Evolutionary conservation across 2,329 filamentous ascomycete genomes (phyloP).

Genomic region (Arthrinium puccinioides): DNA sequence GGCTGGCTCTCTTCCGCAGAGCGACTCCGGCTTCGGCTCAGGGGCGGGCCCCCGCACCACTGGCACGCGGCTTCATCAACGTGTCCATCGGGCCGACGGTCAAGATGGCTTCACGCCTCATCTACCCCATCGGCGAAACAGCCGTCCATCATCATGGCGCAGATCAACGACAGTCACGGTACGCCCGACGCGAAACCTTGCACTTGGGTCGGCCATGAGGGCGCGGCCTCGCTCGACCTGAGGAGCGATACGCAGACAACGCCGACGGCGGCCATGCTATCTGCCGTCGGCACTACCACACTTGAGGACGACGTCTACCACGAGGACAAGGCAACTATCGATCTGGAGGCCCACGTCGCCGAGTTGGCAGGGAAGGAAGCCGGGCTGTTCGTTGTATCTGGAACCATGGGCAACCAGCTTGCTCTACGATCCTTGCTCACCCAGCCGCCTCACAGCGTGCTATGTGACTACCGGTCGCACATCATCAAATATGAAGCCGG

Average conservation of each 20-base stretch:
- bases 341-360: conserved; percentile 60
- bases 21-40: not conserved
- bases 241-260: conserved; percentile 62
- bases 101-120: conserved; percentile 6
- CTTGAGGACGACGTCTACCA: conserved; percentile 71
- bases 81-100: not conserved
- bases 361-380: conserved; percentile 58
- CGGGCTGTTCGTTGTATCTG: conserved; percentile 65
- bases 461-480: conserved; percentile 63
- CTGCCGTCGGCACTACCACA: conserved; percentile 59
- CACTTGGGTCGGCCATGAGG: conserved; percentile 21
- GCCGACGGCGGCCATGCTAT: conserved; percentile 63
- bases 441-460: conserved; percentile 62
- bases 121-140: not conserved
- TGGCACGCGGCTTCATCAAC: conserved; percentile 6
- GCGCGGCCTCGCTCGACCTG: conserved; percentile 19
- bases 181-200: conserved; percentile 5
- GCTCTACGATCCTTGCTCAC: conserved; percentile 62
- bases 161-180: not conserved
- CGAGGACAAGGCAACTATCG: conserved; percentile 63
- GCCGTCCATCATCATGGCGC: not conserved
- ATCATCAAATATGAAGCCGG: conserved; percentile 54
- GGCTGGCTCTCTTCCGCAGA: no score
- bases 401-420: conserved; percentile 79
- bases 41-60: not conserved